These are phyloP conservation scores for Lodderomyces orthopsilosis DNA, from an alignment of 1,139 yeast genomes.

Conservation along the genomic window DNA sequence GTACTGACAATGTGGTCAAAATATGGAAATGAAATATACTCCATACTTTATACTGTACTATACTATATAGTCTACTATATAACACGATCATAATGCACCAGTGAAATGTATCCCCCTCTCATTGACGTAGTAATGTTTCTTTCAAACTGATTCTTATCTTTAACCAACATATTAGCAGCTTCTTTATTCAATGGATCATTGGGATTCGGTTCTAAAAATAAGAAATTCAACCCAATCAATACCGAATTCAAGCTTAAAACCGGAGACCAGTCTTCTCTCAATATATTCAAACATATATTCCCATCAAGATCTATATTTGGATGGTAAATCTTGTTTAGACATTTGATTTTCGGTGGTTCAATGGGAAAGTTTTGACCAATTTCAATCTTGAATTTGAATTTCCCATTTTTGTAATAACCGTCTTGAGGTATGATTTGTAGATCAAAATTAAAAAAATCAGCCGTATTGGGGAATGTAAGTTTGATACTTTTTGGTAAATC, in stretches of 20 bases:
- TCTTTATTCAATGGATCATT: slow-evolving; percentile 89
- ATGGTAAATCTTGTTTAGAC: slow-evolving; percentile 74
- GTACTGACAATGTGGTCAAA: slow-evolving; percentile 52
- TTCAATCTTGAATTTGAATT: slow-evolving; percentile 61
- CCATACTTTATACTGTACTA: not conserved
- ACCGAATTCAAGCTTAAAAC: slow-evolving; percentile 80
- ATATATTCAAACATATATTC: slow-evolving; percentile 84
- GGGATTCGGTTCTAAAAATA: slow-evolving; percentile 88
- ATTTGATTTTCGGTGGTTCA: slow-evolving; percentile 84
- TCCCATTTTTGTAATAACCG: slow-evolving; percentile 74
- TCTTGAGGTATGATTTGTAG: slow-evolving; percentile 69
- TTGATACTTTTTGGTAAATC: slow-evolving; percentile 65
- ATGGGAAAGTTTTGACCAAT: slow-evolving; percentile 81
- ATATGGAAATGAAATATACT: slow-evolving; percentile 43
- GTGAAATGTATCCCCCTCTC: slow-evolving; percentile 67
- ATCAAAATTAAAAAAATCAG: slow-evolving; percentile 58
- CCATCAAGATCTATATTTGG: slow-evolving; percentile 93
- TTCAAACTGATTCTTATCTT: slow-evolving; percentile 54
- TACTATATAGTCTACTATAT: slow-evolving; percentile 14
- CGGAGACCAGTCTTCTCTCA: slow-evolving; percentile 96
- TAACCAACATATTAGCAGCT: slow-evolving; percentile 75
- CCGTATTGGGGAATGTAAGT: slow-evolving; percentile 54
- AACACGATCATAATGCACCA: slow-evolving; percentile 63
- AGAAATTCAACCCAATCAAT: slow-evolving; percentile 78
- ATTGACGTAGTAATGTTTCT: slow-evolving; percentile 61